Conservation (phyloP, 192 early-diverging fungal genomes). For the Gryganskiella cystojenkinii region DNA sequence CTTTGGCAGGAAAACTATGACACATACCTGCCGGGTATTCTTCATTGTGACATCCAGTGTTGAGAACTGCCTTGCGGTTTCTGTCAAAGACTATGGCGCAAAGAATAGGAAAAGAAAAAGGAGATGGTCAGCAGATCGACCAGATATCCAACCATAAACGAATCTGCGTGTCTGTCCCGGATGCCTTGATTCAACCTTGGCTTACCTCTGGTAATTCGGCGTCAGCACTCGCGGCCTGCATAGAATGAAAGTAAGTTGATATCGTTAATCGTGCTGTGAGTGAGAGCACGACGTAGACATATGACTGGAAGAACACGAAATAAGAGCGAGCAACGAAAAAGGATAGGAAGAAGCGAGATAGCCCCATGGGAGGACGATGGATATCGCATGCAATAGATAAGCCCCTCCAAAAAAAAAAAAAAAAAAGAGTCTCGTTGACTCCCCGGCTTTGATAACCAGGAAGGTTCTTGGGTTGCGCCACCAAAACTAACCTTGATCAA, state of each 20-base stretch:
- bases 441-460: not conserved
- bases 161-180: no score
- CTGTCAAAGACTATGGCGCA: constrained; percentile 9
- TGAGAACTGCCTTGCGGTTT: constrained; percentile 44
- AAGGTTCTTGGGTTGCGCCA: not conserved
- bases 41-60: constrained; percentile 28
- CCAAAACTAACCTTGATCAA: constrained; percentile 28
- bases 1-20: not conserved
- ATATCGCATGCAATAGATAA: no score
- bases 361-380: no score
- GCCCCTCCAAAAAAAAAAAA: no score
- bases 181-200: no score
- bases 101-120: not conserved
- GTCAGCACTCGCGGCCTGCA: constrained; percentile 13
- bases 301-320: no score
- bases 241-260: not conserved
- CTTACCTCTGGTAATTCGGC: constrained; percentile 19
- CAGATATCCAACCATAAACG: no score
- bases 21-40: constrained; percentile 37
- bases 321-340: no score
- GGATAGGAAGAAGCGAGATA: no score
- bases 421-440: not conserved
- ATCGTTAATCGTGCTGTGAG: no score
- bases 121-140: no score
- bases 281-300: no score